Evolutionary conservation across 176 grass and related monocot genomes (phyloP).

Genomic region (Triticum timopheevii): DNA sequence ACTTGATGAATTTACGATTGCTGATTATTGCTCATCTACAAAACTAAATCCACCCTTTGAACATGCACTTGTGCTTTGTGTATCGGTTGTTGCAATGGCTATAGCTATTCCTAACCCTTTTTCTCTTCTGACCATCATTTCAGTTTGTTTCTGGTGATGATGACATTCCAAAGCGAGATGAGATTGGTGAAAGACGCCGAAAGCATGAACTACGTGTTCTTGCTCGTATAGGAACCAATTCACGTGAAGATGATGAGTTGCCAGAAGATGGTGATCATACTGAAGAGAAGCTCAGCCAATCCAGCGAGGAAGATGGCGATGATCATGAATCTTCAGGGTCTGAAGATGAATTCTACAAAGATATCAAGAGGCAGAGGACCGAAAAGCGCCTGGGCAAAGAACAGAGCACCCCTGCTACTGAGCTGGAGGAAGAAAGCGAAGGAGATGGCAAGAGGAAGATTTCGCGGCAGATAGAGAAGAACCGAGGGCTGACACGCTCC

Average conservation of each 20-base stretch:
- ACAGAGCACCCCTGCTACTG: constrained; percentile 44
- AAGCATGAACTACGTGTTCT: constrained; percentile 86
- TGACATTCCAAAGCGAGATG: constrained; percentile 92
- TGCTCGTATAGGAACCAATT: constrained; percentile 57
- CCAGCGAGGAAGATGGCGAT: constrained; percentile 15
- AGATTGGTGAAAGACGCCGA: constrained; percentile 84
- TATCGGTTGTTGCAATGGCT: neutral
- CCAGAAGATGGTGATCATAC: constrained; percentile 25
- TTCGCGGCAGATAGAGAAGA: constrained; percentile 84
- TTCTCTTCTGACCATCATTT: constrained; percentile 11
- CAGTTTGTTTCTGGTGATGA: constrained; percentile 89
- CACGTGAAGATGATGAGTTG: constrained; percentile 47
- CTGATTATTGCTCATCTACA: neutral
- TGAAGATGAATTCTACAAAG: constrained; percentile 80
- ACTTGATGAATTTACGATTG: neutral
- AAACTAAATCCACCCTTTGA: neutral
- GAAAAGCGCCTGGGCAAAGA: constrained; percentile 60
- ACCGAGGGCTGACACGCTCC: constrained; percentile 75
- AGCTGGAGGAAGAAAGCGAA: constrained; percentile 56
- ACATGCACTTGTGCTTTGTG: neutral
- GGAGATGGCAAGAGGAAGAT: constrained; percentile 91
- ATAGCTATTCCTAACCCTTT: neutral
- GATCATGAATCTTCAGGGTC: constrained; percentile 40
- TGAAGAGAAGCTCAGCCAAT: constrained; percentile 29
- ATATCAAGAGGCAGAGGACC: constrained; percentile 61